Evolutionary conservation across 495 filamentous ascomycete genomes (phyloP), one percentile per base, ranked within the genome.

Genomic region (Jackrogersella minutella): DNA sequence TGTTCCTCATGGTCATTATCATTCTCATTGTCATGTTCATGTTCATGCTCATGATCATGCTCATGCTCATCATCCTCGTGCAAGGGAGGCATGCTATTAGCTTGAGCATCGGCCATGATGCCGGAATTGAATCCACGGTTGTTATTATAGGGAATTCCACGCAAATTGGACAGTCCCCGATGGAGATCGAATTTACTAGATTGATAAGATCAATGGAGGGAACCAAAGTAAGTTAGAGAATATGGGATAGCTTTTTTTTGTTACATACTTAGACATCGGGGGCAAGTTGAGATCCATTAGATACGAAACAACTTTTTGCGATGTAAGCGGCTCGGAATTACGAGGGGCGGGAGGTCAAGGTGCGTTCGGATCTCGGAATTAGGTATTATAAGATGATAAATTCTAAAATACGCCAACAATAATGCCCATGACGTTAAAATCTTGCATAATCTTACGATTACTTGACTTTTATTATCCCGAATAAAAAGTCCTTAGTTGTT

Each of bases 21-120:
- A 55, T 40, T 14, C 1, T 72, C 70, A 11, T 64, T 30, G 0
- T 63, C 71, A 55, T 40, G 36, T 13, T 72, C 70, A 9, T 66
- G 58, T 26, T 67, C 68, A 19, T 58, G 40, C 0, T 64, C 72
- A 56, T 55, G 40, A 2, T 46, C 54, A 36, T 34, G 30, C 10
- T 71, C 62, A 22, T 58, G 41, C 13, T 63, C 72, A 56, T 73
- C 66, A 13, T 73, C 70, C 16, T 72, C 66, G 13, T 51, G 56
- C 6, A 36, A 30, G 4, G 57, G 52, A 44, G 50, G 62, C 21
- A 43, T 58, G 40, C 21, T 55, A 19, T 31, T 64, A n/a, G 56
- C 22, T 55, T 62, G 62, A 30, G 62, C 22, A 9, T 70, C 62
- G 17, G 39, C 58, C 62, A 66, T 66, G 24, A 30, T 66, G 14